Percentiles rank a stretch among this genome's conserved stretches.
phyloP scores from a whole-genome alignment of 139 green algal genomes.

The Diplosphaera chodatii region DNA sequence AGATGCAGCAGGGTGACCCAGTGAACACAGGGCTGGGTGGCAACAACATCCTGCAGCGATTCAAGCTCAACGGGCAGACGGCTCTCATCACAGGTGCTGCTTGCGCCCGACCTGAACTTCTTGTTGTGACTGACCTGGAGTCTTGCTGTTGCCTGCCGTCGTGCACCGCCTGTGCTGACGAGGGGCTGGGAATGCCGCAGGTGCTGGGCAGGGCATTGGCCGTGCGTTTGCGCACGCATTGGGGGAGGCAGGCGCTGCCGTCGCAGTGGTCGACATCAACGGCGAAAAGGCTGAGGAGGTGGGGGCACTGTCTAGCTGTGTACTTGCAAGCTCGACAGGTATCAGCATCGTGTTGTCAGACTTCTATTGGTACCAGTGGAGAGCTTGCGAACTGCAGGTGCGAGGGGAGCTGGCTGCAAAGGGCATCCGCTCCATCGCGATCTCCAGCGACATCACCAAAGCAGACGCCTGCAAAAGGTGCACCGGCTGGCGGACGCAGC shows the following conservation, averaged over 20 bases:
- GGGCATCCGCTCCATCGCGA: slow-evolving; percentile 24
- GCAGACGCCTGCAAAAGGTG: slow-evolving; percentile 28
- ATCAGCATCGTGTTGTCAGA: no score
- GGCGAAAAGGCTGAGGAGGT: slow-evolving; percentile 21
- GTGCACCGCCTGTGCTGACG: neutral
- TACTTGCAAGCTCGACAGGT: no score
- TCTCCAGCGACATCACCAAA: slow-evolving; percentile 31
- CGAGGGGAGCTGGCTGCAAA: slow-evolving; percentile 34
- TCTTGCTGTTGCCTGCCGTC: neutral
- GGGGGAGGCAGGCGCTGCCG: slow-evolving; percentile 38
- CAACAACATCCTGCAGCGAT: slow-evolving; percentile 29
- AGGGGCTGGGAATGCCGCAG: slow-evolving; percentile 3
- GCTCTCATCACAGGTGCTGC: slow-evolving; percentile 38
- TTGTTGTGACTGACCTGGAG: no score
- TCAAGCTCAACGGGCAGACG: slow-evolving; percentile 36
- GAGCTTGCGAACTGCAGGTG: no score
- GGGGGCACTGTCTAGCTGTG: no score
- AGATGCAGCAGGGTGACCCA: slow-evolving; percentile 11
- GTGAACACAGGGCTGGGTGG: slow-evolving; percentile 13
- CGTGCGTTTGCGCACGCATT: slow-evolving; percentile 43
- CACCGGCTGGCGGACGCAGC: neutral
- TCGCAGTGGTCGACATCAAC: slow-evolving; percentile 44
- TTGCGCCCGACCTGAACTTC: neutral
- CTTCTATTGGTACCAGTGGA: no score
- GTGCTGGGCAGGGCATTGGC: slow-evolving; percentile 46